Evolutionary conservation across 2,329 filamentous ascomycete species (phyloP), one percentile per base, ranked within the genome.

Genomic region (Sodiomyces alkalinus): DNA sequence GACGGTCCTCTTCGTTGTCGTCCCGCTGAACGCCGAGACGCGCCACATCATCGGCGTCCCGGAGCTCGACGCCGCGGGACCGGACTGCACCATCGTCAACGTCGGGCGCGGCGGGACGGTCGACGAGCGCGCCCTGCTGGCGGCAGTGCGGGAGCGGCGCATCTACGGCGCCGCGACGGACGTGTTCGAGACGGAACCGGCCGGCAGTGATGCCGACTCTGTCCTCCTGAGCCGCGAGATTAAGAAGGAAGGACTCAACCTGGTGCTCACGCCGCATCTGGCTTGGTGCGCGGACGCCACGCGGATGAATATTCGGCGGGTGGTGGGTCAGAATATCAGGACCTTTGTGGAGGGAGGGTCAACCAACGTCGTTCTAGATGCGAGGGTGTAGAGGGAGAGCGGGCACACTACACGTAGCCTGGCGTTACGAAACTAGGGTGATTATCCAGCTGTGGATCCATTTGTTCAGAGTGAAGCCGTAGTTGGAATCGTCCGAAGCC

Each of bases 101-200:
- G 36, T 43, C n/a, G 50, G 51, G 4, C 41, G 51, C 19, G 51
- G 51, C 14, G 46, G 44, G 24, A 45, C 47, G 26, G 39, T 54
- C 17, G 44, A 53, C 23, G 51, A 55, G 43, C 38, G 40, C 7
- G 50, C 51, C 21, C 36, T 54, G 19, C 38, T 42, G 12, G 36
- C 41, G 5, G 48, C 50, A 13, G 30, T 55, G 9, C 35, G 39
- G 21, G 38, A 37, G 31, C 42, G 41, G 8, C 30, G 33, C 20
- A 40, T 54, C 17, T 45, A 44, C 5, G 51, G 51, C n/a, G 51
- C 50, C 7, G 49, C 46, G 30, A 41, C 51, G 16, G 51, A 55
- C 32, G 51, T 55, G 17, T 52, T 33, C 9, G 33, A 30, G 18
- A 21, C 29, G 38, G 52, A 36, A 26, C 41, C 41, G 6, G 39